These are phyloP conservation scores for Penicillium sp. DNA, from an alignment of 2,329 filamentous ascomycete genomes.

Conservation along the genomic window DNA sequence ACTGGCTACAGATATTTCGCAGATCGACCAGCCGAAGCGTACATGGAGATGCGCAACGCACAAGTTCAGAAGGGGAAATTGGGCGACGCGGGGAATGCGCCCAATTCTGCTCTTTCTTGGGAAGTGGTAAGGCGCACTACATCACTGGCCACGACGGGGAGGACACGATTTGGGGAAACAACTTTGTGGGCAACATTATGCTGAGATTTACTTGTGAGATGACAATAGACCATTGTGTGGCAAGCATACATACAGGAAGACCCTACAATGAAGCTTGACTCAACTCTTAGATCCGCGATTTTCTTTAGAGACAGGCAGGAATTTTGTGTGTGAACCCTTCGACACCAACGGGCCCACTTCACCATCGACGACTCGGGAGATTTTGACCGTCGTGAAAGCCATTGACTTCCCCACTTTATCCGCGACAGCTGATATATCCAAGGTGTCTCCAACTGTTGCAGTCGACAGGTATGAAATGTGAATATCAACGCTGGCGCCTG, in stretches of 20 bases:
- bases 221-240: neutral
- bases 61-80: constrained; percentile 33
- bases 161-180: neutral
- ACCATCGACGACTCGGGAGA: constrained; percentile 4
- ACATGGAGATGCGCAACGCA: constrained; percentile 23
- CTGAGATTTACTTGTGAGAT: neutral
- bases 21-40: constrained; percentile 45
- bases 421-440: constrained; percentile 6
- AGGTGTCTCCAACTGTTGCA: constrained; percentile 1
- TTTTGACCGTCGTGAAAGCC: constrained; percentile 10
- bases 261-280: neutral
- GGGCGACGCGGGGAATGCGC: constrained; percentile 36
- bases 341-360: constrained; percentile 8
- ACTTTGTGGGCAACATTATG: neutral
- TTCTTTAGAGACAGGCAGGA: constrained; percentile 11
- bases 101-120: constrained; percentile 32
- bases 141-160: constrained; percentile 33
- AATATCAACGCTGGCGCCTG: constrained; percentile 10
- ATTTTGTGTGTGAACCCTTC: constrained; percentile 10
- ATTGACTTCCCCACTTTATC: constrained; percentile 9
- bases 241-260: neutral
- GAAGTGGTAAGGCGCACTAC: constrained; percentile 29
- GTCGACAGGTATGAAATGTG: constrained; percentile 9
- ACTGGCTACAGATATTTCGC: constrained; percentile 45
- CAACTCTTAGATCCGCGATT: neutral